Evolutionary conservation across 2,329 filamentous ascomycete species (phyloP), one percentile per base, ranked within the genome.

Genomic region (Colletotrichum godetiae): DNA sequence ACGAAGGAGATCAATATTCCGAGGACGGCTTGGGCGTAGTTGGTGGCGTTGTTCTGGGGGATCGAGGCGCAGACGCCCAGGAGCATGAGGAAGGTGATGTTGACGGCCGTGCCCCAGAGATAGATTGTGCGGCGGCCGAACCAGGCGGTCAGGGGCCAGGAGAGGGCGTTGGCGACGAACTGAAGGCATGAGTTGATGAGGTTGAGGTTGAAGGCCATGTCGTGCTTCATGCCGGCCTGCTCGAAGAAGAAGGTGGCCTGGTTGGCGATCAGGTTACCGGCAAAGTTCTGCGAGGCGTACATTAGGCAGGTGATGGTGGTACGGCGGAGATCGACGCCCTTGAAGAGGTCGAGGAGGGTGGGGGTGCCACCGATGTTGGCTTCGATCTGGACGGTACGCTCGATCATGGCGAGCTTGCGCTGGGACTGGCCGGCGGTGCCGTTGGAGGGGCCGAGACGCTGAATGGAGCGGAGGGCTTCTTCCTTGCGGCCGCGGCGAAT

Each of bases 181-280:
- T 76, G 73, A 2, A 79, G 75, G 68, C 76, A 79, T 5, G 78
- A 76, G 67, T 78, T 79, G 74, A 80, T 77, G 11, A 80, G 72
- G 56, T 76, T 77, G 15, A 80, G 77, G 22, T 76, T 65, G 62
- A 80, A 80, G 2, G 78, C 73, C 2, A 60, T 68, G 29, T 76
- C 74, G 19, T 71, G 62, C 0, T 57, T n/a, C 22, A 79, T 77
- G 24, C 78, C 78, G 31, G 76, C 76, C 37, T 77, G 81, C 73
- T 85, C 78, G 63, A 91, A 91, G 81, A 91, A 91, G 80, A 88
- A 91, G 61, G 88, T 88, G 5, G 89, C 88, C 78, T 91, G 89
- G 78, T 91, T 91, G 77, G 89, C 89, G 75, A 91, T 91, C 55
- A 91, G 78, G 78, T 91, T 91, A 78, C 89, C 89, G 1, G 89